Evolutionary conservation across 2,329 filamentous ascomycete genomes (phyloP).

Genomic region (Iodosphaeria phyllophila): DNA sequence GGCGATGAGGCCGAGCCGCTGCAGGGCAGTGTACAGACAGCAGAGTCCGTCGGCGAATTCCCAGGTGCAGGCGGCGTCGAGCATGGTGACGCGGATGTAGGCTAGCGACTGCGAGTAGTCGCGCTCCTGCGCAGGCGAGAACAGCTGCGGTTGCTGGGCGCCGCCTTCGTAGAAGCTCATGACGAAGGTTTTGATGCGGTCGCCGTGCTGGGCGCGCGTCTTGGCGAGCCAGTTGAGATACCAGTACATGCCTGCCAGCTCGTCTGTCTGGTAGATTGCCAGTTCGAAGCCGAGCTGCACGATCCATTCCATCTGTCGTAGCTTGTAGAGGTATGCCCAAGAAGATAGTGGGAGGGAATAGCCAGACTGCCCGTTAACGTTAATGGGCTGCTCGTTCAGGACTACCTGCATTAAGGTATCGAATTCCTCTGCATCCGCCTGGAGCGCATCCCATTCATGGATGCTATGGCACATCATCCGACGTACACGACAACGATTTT

Average conservation of each 20-base stretch:
- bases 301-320: slow-evolving; percentile 73
- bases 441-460: slow-evolving; percentile 66
- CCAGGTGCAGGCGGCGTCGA: slow-evolving; percentile 45
- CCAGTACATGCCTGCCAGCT: slow-evolving; percentile 81
- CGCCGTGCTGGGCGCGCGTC: slow-evolving; percentile 47
- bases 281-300: slow-evolving; percentile 90
- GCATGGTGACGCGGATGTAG: slow-evolving; percentile 38
- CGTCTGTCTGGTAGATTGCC: slow-evolving; percentile 71
- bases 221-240: slow-evolving; percentile 60
- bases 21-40: slow-evolving; percentile 47
- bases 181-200: slow-evolving; percentile 53
- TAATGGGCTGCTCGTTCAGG: slow-evolving; percentile 39
- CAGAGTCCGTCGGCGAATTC: slow-evolving; percentile 34
- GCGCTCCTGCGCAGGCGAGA: slow-evolving; percentile 16
- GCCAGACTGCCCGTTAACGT: slow-evolving; percentile 20
- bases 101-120: slow-evolving; percentile 29
- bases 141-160: slow-evolving; percentile 7
- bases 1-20: slow-evolving; percentile 35
- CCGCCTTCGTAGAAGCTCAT: slow-evolving; percentile 20
- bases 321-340: slow-evolving; percentile 81
- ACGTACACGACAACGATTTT: slow-evolving; percentile 81
- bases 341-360: slow-evolving; percentile 61
- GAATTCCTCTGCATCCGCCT: slow-evolving; percentile 62
- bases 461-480: slow-evolving; percentile 75
- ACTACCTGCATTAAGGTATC: slow-evolving; percentile 47